These are phyloP conservation scores for Acanthamoeba sp. DNA, from an alignment of 208 protist genomes.

Conservation along the genomic window DNA sequence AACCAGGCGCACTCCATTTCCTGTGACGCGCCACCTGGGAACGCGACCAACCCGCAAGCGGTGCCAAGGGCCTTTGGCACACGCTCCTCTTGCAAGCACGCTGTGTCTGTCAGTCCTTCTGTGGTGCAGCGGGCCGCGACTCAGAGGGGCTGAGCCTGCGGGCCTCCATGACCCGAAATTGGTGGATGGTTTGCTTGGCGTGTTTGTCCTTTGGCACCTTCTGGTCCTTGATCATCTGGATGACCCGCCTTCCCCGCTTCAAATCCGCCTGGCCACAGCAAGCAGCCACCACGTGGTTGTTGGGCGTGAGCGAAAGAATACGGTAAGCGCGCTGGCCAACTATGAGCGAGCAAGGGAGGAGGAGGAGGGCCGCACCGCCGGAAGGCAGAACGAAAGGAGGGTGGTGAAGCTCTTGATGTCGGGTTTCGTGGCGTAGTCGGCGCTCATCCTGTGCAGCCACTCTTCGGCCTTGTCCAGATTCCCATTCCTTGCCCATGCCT, in stretches of 20 bases:
- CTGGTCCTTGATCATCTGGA: background rate
- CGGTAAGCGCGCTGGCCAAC: too few relatives aligned
- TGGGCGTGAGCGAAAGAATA: background rate
- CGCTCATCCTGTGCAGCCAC: slow-evolving; percentile 26
- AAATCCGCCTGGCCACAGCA: background rate
- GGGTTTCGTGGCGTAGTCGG: background rate
- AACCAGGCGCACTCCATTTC: background rate
- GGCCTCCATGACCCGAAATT: background rate
- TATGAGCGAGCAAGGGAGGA: too few relatives aligned
- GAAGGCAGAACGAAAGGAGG: background rate
- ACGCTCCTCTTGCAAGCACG: too few relatives aligned
- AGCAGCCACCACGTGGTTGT: too few relatives aligned
- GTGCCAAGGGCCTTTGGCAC: too few relatives aligned
- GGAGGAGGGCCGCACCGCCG: background rate
- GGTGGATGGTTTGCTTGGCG: background rate
- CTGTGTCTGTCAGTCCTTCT: too few relatives aligned
- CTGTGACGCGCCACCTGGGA: too few relatives aligned
- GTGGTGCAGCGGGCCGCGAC: too few relatives aligned
- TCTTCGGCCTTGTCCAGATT: slow-evolving; percentile 15
- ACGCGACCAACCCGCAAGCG: too few relatives aligned
- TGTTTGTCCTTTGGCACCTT: background rate
- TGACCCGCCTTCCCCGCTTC: background rate
- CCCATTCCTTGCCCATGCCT: slow-evolving; percentile 24
- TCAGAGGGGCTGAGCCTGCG: too few relatives aligned
- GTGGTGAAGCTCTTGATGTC: slow-evolving; percentile 40